A percentile compares a stretch with the other conserved stretches of the same genome.
Conservation (phyloP, 208 protist species). For the Wallacemonas sp. region DNA sequence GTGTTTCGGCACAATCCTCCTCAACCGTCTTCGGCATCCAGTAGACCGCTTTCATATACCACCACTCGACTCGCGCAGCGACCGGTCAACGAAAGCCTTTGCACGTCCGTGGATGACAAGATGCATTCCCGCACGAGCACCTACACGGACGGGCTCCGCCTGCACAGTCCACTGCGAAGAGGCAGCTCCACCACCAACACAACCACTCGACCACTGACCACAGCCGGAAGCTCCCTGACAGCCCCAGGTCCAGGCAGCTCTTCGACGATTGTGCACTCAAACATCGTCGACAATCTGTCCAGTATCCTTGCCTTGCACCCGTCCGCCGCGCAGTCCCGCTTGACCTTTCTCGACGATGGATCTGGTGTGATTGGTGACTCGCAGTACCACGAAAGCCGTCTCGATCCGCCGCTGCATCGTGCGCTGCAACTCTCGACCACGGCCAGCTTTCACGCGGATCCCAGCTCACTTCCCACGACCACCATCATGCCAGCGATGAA, state of each 20-base stretch:
- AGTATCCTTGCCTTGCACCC: slow-evolving; percentile 11
- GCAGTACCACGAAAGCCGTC: too few relatives aligned
- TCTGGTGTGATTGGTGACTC: too few relatives aligned
- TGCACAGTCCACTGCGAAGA: background rate
- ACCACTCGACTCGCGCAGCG: too few relatives aligned
- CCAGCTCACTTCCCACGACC: background rate
- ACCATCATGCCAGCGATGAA: too few relatives aligned
- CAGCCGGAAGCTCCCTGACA: background rate
- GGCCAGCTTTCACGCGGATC: slow-evolving; percentile 6
- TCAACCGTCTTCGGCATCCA: too few relatives aligned
- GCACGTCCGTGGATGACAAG: too few relatives aligned
- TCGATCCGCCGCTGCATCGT: background rate
- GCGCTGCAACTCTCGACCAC: slow-evolving; percentile 3
- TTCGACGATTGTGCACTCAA: slow-evolving; percentile 1
- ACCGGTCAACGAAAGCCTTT: too few relatives aligned
- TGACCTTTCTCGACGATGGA: background rate
- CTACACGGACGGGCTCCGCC: too few relatives aligned
- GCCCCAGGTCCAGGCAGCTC: background rate
- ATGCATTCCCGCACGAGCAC: too few relatives aligned
- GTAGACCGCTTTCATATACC: too few relatives aligned
- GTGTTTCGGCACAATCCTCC: too few relatives aligned
- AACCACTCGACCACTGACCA: background rate
- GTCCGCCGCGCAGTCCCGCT: slow-evolving; percentile 6
- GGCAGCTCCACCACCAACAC: background rate
- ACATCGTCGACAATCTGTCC: slow-evolving; percentile 2